Percentiles rank a stretch among this genome's conserved stretches.
These are phyloP conservation scores for Colletotrichum coccodes DNA, from an alignment of 2,329 filamentous ascomycete genomes.

Conservation along the genomic window DNA sequence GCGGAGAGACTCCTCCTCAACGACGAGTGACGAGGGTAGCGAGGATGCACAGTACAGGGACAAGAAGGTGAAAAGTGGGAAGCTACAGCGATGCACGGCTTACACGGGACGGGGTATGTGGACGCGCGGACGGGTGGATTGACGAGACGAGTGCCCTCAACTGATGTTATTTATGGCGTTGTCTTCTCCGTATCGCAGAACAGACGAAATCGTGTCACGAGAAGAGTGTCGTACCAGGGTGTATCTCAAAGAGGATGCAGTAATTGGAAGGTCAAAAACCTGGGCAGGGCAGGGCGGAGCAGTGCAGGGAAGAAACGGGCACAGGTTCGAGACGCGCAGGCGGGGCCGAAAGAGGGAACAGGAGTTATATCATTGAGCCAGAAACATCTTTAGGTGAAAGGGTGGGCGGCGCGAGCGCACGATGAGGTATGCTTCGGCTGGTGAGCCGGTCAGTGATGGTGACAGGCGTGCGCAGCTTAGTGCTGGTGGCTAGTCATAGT, in stretches of 20 bases:
- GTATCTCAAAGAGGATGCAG: not conserved
- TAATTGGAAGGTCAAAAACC: not conserved
- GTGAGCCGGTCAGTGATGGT: slow-evolving; percentile 9
- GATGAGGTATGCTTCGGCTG: slow-evolving; percentile 13
- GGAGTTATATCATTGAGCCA: slow-evolving; percentile 3
- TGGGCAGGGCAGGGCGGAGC: not conserved
- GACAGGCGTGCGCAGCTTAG: slow-evolving; percentile 2
- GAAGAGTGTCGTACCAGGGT: not conserved
- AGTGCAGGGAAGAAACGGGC: not conserved
- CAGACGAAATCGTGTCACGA: not conserved
- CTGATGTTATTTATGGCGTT: slow-evolving; percentile 4
- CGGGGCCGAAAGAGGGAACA: not conserved
- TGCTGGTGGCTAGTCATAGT: slow-evolving; percentile 26
- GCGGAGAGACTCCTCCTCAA: slow-evolving; percentile 1
- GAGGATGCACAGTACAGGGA: not conserved
- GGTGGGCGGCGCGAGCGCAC: slow-evolving; percentile 5
- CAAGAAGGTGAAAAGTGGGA: not conserved
- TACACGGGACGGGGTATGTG: not conserved
- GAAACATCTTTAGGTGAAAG: not conserved
- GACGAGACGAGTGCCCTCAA: not conserved
- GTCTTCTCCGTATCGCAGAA: not conserved
- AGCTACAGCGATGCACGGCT: not conserved
- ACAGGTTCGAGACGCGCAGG: not conserved
- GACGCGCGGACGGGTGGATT: not conserved
- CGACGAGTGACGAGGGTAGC: not conserved